Base-by-base conservation (phyloP, 345 rosid genomes). In the Passiflora organensis region DNA sequence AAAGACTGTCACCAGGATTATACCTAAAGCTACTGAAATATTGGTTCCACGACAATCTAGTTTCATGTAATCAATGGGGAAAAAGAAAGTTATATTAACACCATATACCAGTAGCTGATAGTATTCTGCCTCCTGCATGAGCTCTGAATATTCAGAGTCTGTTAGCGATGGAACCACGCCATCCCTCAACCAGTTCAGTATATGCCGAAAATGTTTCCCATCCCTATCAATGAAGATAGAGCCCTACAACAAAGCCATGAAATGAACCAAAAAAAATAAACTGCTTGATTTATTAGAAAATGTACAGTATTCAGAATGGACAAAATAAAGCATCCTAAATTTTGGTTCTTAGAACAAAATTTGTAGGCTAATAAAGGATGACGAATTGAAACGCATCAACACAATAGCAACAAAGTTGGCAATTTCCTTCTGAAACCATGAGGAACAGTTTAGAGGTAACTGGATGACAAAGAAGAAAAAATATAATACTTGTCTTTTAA, bases 101-200 rank as follows among this genome's bases (percentile, higher is more conserved):
- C 48, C 56, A 55, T 89, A 69, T 78, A 91, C 98, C 51, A 82
- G 84, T 32, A 91, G 73, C 69, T 86, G 96, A 63, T 84, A 91
- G 69, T 88, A 86, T 68, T 85, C 93, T 43, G 89, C 95, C 76
- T 91, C 96, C 13, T 85, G 80, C 51, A 79, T 67, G 61, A 91
- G 86, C 75, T 91, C 85, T 17, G 64, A 75, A 70, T 81, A 81
- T 54, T 71, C 74, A 59, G 72, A 42, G 64, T 88, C 96, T 32
- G 85, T 60, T 16, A 91, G 66, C 48, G 51, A 59, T 8, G 98
- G 90, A 56, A 82, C 72, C 64, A 75, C 75, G 16, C 98, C 98
- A 81, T 88, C 96, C 70, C 96, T 82, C 80, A 91, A 72, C 95
- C 98, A 86, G 66, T 91, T 91, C 36, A 91, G 71, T 53, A 91